Evolutionary conservation across 2,329 filamentous ascomycete species (phyloP).

Genomic region (Penicillium sp.): DNA sequence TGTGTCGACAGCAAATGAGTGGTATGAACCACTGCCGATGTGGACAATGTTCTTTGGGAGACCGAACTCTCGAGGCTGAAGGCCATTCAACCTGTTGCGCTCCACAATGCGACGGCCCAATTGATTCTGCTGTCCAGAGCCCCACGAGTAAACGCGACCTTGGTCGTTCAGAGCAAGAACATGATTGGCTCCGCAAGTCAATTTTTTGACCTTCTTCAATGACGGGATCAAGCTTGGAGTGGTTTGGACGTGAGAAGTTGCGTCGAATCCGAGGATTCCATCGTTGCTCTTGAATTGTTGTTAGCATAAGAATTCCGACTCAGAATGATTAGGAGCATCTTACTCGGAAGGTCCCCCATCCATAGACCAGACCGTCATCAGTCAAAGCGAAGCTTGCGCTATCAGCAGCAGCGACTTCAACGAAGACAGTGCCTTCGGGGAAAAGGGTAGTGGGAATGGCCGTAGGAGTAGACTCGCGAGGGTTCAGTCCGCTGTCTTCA

Average conservation of each 20-base stretch:
- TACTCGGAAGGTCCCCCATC: constrained; percentile 63
- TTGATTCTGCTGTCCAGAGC: constrained; percentile 66
- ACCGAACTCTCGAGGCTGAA: constrained; percentile 58
- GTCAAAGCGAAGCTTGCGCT: constrained; percentile 61
- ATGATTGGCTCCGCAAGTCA: constrained; percentile 59
- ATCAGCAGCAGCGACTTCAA: constrained; percentile 59
- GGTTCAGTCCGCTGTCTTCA: constrained; percentile 58
- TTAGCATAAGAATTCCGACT: constrained; percentile 5
- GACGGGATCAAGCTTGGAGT: constrained; percentile 50
- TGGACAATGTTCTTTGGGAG: constrained; percentile 59
- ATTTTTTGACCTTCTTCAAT: constrained; percentile 55
- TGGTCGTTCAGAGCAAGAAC: constrained; percentile 58
- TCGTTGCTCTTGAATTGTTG: constrained; percentile 55
- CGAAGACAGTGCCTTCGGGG: constrained; percentile 55
- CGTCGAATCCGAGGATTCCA: constrained; percentile 60
- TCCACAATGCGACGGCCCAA: constrained; percentile 64
- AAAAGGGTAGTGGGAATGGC: constrained; percentile 51
- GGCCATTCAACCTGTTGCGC: constrained; percentile 55
- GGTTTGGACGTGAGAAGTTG: constrained; percentile 45
- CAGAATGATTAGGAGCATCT: constrained; percentile 23
- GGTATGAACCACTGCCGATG: constrained; percentile 72
- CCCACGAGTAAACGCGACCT: constrained; percentile 63
- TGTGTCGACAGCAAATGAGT: constrained; percentile 73
- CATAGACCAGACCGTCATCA: constrained; percentile 60
- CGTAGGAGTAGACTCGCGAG: constrained; percentile 55